These are phyloP conservation scores for Sambucus nigra DNA, from an alignment of 129 eudicot species.

Conservation along the genomic window DNA sequence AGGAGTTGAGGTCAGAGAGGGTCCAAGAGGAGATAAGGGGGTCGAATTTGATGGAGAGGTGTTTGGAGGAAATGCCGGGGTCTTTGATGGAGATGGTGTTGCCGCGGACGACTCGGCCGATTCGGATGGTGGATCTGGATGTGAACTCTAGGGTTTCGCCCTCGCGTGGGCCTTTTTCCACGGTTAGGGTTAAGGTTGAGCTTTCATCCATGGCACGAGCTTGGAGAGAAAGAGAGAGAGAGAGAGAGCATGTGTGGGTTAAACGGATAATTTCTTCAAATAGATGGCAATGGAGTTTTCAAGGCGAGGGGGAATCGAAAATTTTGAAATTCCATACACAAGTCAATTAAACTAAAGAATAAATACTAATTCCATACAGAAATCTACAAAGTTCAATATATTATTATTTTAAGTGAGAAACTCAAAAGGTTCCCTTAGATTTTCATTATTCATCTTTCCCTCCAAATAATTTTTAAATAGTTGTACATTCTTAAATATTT, in stretches of 20 bases:
- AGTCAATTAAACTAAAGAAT: no score
- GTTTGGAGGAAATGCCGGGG: conserved; percentile 71
- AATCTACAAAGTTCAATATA: no score
- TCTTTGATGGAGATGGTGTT: conserved; percentile 59
- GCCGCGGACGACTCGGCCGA: conserved; percentile 58
- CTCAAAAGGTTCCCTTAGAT: no score
- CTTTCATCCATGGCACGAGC: conserved; percentile 11
- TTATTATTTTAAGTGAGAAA: no score
- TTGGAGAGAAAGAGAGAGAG: neutral
- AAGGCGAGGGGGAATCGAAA: neutral
- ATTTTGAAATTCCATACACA: neutral
- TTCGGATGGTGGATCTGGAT: conserved; percentile 24
- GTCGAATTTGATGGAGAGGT: conserved; percentile 42
- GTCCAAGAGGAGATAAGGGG: conserved; percentile 27
- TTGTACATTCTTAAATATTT: no score
- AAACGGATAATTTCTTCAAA: no score
- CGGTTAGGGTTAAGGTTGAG: conserved; percentile 39
- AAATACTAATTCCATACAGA: no score
- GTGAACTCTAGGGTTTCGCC: conserved; percentile 47
- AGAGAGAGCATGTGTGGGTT: no score
- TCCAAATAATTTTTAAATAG: no score
- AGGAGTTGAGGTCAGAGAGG: conserved; percentile 53
- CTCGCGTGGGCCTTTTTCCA: conserved; percentile 64
- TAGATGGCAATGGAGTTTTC: neutral
- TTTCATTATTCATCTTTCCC: no score